These are phyloP conservation scores for Ganoderma boninense DNA, from an alignment of 1,284 basidiomycete genomes.

Conservation along the genomic window DNA sequence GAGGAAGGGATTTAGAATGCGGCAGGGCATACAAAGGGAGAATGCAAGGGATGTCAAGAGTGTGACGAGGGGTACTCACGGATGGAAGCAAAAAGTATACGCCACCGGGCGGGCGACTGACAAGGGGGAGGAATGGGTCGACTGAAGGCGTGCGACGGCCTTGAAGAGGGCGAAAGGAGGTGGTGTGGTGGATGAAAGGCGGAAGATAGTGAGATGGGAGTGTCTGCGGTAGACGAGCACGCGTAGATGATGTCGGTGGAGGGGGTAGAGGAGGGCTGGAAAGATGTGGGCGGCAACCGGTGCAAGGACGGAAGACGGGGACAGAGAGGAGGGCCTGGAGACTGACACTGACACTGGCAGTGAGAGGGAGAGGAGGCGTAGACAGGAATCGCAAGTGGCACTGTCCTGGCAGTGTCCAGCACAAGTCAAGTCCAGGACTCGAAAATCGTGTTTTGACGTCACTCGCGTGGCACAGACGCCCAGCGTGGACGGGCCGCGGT, in stretches of 20 bases:
- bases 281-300: too few relatives aligned
- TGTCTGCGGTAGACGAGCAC: neutral
- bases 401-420: too few relatives aligned
- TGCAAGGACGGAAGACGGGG: too few relatives aligned
- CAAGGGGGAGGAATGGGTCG: too few relatives aligned
- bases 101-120: neutral
- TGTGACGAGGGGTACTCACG: neutral
- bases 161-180: neutral
- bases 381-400: too few relatives aligned
- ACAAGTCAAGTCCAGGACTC: too few relatives aligned
- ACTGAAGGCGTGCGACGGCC: neutral
- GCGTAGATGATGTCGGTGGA: neutral
- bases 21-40: neutral
- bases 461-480: slow-evolving; percentile 3
- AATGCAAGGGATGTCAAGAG: neutral
- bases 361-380: too few relatives aligned
- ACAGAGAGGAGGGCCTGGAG: too few relatives aligned
- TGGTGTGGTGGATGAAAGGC: neutral
- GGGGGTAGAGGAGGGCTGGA: too few relatives aligned
- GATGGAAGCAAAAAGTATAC: neutral
- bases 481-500: neutral
- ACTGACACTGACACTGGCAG: too few relatives aligned
- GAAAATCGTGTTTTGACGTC: neutral
- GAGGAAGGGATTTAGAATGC: neutral
- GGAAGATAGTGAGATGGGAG: neutral